Evolutionary conservation across 2,329 filamentous ascomycete species (phyloP).

Genomic region (Talaromyces albobiverticillius): DNA sequence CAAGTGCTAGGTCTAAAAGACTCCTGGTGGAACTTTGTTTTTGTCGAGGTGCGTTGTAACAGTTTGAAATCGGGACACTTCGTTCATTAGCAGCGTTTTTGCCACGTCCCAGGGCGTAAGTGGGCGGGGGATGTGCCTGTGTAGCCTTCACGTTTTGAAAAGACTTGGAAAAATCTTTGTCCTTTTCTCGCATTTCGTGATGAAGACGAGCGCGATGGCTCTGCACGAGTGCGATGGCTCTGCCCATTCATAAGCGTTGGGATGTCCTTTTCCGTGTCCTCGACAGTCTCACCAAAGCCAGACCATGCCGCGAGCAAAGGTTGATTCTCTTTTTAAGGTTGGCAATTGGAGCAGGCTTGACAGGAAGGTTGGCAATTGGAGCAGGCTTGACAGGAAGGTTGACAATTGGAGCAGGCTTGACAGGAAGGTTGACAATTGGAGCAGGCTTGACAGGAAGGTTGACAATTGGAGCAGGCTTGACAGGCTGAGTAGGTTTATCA

Average conservation of each 20-base stretch:
- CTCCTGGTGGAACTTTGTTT: background rate
- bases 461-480: background rate
- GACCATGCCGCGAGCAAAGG: too few relatives aligned
- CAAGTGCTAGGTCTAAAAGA: background rate
- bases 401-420: too few relatives aligned
- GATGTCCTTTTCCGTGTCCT: slow-evolving; percentile 29
- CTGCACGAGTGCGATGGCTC: too few relatives aligned
- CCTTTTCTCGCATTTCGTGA: slow-evolving; percentile 20
- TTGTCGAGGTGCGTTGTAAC: background rate
- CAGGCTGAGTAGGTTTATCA: background rate
- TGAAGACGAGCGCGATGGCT: slow-evolving; percentile 32
- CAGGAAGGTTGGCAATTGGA: too few relatives aligned
- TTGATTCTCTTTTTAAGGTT: background rate
- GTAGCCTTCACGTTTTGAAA: background rate
- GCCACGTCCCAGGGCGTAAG: background rate
- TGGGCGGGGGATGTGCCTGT: background rate
- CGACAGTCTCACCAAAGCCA: slow-evolving; percentile 30
- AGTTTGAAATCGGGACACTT: background rate
- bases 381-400: too few relatives aligned
- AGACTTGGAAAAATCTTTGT: slow-evolving; percentile 16
- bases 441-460: background rate
- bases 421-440: background rate
- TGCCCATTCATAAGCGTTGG: slow-evolving; percentile 38
- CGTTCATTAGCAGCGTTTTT: background rate
- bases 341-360: background rate